Percentiles rank a stretch among this genome's conserved stretches.
phyloP scores from a whole-genome alignment of 495 filamentous ascomycete genomes.

The Lasiosphaeria hispida region DNA sequence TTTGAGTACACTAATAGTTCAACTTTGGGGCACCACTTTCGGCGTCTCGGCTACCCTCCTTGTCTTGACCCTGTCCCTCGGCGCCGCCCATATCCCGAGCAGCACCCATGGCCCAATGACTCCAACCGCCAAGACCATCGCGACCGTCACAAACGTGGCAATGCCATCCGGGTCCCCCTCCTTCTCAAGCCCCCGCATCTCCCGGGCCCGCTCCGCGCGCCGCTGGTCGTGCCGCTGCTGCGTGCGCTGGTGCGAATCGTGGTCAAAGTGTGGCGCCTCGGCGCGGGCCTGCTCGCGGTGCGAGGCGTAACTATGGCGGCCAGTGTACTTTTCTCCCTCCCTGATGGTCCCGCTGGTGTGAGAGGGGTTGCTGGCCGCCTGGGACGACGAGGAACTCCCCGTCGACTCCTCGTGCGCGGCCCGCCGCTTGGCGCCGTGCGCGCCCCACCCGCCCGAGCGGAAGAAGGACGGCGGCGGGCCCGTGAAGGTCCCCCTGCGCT shows the following conservation, averaged over 20 bases:
- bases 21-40: too few species aligned
- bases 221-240: constrained; percentile 43
- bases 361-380: background rate
- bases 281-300: constrained; percentile 48
- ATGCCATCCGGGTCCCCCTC: background rate
- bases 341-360: background rate
- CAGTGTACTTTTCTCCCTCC: too few species aligned
- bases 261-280: constrained; percentile 65
- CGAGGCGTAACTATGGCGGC: too few species aligned
- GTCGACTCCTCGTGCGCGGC: constrained; percentile 44
- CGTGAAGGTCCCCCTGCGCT: constrained; percentile 67
- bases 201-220: constrained; percentile 26
- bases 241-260: constrained; percentile 59
- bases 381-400: constrained; percentile 5
- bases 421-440: constrained; percentile 48
- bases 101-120: constrained; percentile 35
- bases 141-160: constrained; percentile 37
- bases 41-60: background rate
- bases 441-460: constrained; percentile 69
- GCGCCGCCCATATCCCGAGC: constrained; percentile 22
- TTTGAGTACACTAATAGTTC: too few species aligned
- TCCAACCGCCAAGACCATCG: constrained; percentile 38
- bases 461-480: constrained; percentile 92
- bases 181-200: constrained; percentile 9
- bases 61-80: background rate